phyloP scores from a whole-genome alignment of 2,329 filamentous ascomycete genomes.

The Trichoderma atroviride region DNA sequence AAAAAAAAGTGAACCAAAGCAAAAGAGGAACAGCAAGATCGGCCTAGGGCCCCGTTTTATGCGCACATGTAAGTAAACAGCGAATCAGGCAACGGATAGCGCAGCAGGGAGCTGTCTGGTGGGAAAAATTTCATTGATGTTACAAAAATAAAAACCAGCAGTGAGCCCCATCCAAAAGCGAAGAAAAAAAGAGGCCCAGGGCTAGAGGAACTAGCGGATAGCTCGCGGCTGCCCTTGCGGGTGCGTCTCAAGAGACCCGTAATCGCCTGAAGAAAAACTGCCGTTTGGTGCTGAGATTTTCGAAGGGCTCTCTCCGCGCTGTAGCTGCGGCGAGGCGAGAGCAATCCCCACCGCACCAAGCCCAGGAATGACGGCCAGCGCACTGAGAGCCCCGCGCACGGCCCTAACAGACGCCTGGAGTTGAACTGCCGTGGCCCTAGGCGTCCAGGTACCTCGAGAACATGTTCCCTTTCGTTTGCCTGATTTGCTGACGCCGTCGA shows the following conservation, averaged over 20 bases:
- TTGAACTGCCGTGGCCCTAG: constrained; percentile 1
- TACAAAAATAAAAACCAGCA: neutral
- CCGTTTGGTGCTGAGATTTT: neutral
- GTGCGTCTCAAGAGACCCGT: neutral
- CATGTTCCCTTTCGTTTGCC: neutral
- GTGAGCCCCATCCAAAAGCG: neutral
- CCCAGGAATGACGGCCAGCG: constrained; percentile 18
- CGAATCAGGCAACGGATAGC: neutral
- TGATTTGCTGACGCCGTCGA: neutral
- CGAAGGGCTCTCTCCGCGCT: neutral
- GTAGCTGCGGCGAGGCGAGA: constrained; percentile 17
- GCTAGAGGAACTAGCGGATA: neutral
- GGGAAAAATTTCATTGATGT: neutral
- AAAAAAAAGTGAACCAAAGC: constrained; percentile 12
- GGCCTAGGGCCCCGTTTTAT: constrained; percentile 18
- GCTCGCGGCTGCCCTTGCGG: neutral
- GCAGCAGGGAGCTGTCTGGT: neutral
- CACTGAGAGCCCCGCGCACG: neutral
- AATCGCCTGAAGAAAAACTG: neutral
- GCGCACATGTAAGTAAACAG: constrained; percentile 6
- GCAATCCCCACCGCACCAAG: constrained; percentile 1
- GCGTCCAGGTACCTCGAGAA: neutral
- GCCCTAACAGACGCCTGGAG: neutral
- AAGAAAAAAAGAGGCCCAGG: neutral
- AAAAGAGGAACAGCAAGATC: constrained; percentile 23